Base-by-base conservation (phyloP, 1,284 basidiomycete species). In the Sporisorium iseilematis-ciliati region DNA sequence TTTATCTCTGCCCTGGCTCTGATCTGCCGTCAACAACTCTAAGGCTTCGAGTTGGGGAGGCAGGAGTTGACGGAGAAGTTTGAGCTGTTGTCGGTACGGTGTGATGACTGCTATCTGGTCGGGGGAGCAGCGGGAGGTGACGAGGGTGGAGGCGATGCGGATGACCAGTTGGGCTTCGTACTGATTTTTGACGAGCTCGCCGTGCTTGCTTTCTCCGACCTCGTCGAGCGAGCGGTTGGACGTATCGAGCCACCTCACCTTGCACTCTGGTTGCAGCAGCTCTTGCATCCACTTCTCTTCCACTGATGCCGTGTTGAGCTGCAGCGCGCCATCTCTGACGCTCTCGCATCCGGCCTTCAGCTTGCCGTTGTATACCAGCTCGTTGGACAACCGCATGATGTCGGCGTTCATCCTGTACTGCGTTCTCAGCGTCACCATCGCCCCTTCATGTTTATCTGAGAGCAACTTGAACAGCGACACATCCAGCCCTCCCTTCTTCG, bases 331-430 rank as follows among this genome's bases (percentile, higher is more conserved):
- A 25, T 88, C 87, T 14, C 92, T 91, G 4, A 97, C 90, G 10
- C 86, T 86, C 25, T 90, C 90, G 14, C 89, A 91, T 2, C 95
- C 96, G 81, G 94, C 95, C 43, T 88, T 88, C 52, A 99, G 88
- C 21, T 91, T 88, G 57, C 92, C 90, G 18, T 89, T 87, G 82
- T 99, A 99, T 18, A 98, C 92, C 38, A 99, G 89, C 61, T 88
- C 89, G 84, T 99, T 99, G 5, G 94, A 95, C 12, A 99, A 87
- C 8, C 89, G 84, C 96, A 98, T 99, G 82, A 99, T 98, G 66
- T 97, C 94, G 62, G 89, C 90, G 85, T 96, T 97, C 96, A 99
- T 99, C 57, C 97, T 89, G 84, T 99, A 99, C 84, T 99, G 96
- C 57, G 91, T 88, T 0, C 90, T 89, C 33, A 99, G 88, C 74